Base-by-base conservation (phyloP, 2,329 filamentous ascomycete species). In the Fusarium duplospermum region DNA sequence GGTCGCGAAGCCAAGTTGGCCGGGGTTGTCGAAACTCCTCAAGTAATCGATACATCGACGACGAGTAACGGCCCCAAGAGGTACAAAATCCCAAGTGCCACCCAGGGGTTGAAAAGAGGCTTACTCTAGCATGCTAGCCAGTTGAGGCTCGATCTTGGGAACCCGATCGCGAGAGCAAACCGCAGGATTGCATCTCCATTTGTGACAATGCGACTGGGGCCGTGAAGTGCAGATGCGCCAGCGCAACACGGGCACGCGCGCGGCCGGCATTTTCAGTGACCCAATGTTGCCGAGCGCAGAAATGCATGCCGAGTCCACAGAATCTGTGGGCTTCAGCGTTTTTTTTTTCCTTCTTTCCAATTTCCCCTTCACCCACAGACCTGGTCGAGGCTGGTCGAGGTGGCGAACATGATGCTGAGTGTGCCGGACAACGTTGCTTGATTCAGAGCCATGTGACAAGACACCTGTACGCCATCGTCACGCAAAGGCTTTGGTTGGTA, bases 401-500 rank as follows among this genome's bases (percentile, higher is more conserved):
- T 65, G 67, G 62, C 60, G 50, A 63, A 57, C 40, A 47, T 58
- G 29, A n/a, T 64, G 57, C 61, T 56, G 62, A 60, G 65, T 58
- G 59, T 64, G 56, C 54, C 36, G 31, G 59, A 52, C 68, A 66
- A 54, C 61, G 59, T 64, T 63, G 60, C 61, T 73, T 64, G 64
- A 50, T 72, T 57, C 67, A 60, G 59, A 60, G 64, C 76, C 77
- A 79, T 78, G 77, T 79, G 76, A 77, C 65, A 62, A 67, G 60
- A 65, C 64, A 62, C 52, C 36, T 73, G 76, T 78, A 67, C 68
- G 74, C 68, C 72, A 75, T 77, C 66, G 76, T 78, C 77, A 78
- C 73, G 73, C 74, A 77, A 71, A 71, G 59, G 52, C 59, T 68
- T 58, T 79, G 76, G 77, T 79, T 79, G 77, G 76, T 70, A 77